Evolutionary conservation across 2,329 filamentous ascomycete genomes (phyloP).

Genomic region (Ceratocystiopsis brevicomis): DNA sequence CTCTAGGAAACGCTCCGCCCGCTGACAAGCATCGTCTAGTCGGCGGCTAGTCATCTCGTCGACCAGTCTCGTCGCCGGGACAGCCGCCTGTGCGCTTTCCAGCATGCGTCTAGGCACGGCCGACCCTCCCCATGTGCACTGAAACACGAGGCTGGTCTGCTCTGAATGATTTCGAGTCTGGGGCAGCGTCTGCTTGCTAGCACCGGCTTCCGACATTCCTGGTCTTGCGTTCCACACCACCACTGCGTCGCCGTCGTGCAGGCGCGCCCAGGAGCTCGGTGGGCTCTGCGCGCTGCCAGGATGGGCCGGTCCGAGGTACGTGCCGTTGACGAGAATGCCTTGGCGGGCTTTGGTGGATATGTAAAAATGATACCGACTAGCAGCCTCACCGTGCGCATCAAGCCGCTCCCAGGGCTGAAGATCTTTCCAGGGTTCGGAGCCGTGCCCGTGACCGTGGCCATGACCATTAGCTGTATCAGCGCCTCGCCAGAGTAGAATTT

Average conservation of each 20-base stretch:
- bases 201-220: too few species aligned
- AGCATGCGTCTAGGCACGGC: constrained; percentile 10
- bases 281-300: constrained; percentile 32
- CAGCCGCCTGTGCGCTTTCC: too few species aligned
- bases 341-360: constrained; percentile 62
- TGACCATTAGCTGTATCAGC: constrained; percentile 35
- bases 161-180: too few species aligned
- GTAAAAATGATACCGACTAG: constrained; percentile 43
- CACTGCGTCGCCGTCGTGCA: constrained; percentile 62
- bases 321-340: constrained; percentile 61
- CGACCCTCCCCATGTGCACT: constrained; percentile 38
- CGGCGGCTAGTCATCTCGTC: constrained; percentile 21
- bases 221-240: constrained; percentile 39
- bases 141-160: constrained; percentile 22
- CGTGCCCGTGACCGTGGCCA: constrained; percentile 9
- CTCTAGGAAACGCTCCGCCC: constrained; percentile 25
- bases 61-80: constrained; percentile 14
- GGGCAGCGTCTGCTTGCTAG: too few species aligned
- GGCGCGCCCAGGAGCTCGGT: constrained; percentile 43
- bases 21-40: constrained; percentile 29
- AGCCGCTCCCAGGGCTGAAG: constrained; percentile 35
- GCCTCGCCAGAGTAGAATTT: constrained; percentile 55
- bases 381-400: constrained; percentile 21
- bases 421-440: constrained; percentile 40
- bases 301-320: constrained; percentile 39